Percentiles rank a stretch among this genome's conserved stretches.
Conservation (phyloP, 2,329 filamentous ascomycete species). For the Ophiognomonia clavigignenti-juglandacearum region DNA sequence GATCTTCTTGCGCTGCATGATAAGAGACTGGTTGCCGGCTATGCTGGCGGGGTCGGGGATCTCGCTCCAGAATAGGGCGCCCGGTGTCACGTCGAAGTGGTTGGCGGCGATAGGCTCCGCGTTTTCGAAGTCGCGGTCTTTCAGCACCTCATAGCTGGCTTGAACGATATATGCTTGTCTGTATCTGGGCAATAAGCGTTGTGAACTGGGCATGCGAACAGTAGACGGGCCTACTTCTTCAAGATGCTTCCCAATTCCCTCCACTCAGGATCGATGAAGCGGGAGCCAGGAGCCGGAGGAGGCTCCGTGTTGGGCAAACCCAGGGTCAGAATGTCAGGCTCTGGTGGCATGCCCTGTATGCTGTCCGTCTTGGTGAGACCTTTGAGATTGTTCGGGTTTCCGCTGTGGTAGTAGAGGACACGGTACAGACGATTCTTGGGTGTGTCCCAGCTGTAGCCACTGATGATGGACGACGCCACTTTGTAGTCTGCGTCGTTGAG, state of each 20-base stretch:
- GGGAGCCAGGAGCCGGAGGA: not conserved
- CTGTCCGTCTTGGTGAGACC: conserved; percentile 19
- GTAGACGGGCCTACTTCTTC: conserved; percentile 19
- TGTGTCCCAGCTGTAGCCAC: conserved; percentile 53
- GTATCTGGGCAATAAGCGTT: too few relatives aligned
- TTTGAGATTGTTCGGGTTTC: conserved; percentile 16
- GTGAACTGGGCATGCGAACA: too few relatives aligned
- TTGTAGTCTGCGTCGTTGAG: conserved; percentile 46
- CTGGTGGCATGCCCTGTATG: conserved; percentile 10
- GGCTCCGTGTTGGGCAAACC: conserved; percentile 10
- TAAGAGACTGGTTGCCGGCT: conserved; percentile 31
- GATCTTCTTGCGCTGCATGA: conserved; percentile 50
- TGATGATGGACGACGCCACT: conserved; percentile 46
- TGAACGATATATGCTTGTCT: conserved; percentile 54
- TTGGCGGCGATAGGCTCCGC: conserved; percentile 3
- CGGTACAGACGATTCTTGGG: conserved; percentile 45
- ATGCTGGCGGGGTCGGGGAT: conserved; percentile 49
- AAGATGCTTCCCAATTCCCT: conserved; percentile 51
- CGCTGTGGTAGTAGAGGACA: conserved; percentile 50
- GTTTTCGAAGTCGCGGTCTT: conserved; percentile 40
- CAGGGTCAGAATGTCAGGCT: conserved; percentile 9
- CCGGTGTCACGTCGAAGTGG: conserved; percentile 37
- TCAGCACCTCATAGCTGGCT: conserved; percentile 47
- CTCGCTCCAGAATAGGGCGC: conserved; percentile 54
- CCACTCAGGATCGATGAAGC: conserved; percentile 31